Base-by-base conservation (phyloP, 345 rosid species). In the Passiflora organensis region DNA sequence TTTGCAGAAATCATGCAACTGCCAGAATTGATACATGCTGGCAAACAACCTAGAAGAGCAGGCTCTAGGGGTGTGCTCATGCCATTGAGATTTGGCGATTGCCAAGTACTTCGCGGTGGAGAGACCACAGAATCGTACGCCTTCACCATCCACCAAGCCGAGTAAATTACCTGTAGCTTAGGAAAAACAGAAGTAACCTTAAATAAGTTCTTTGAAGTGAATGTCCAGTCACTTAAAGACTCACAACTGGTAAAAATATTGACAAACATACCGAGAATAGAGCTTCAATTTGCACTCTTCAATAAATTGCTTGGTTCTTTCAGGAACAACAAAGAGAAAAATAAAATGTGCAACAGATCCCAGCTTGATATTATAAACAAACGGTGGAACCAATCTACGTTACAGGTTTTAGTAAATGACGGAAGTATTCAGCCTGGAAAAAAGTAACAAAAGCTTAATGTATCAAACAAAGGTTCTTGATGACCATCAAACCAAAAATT, bases 381-480 rank as follows among this genome's bases (percentile, higher is more conserved):
- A 32, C 53, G 32, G 54, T 18, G 42, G 60, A 57, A 68, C 53
- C 61, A 54, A 51, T 69, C 95, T 85, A 88, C 90, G 96, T 85
- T 21, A 88, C 90, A 41, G 94, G 96, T 42, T 85, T 88, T 48
- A 88, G 85, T 78, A 88, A 73, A 48, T 85, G 89, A 47, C 96
- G 94, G 45, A 88, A 88, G 66, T 88, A 88, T 64, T 88, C 95
- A 56, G 96, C 97, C 99, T 93, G 95, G 39, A 75, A 70, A n/a
- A 74, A 32, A 16, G 63, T 32, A 76, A 62, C 48, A 72, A 13
- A 57, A 34, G 10, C 32, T 48, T 39, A 48, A 59, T 59, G 22
- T 54, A 16, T 65, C 20, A 48, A 39, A 13, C 49, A 12, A 3
- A 25, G 6, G 22, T 41, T 12, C 23, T 15, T 19, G 11, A 43